phyloP scores from a whole-genome alignment of 805 yeast species.

The Candida quercuum region DNA sequence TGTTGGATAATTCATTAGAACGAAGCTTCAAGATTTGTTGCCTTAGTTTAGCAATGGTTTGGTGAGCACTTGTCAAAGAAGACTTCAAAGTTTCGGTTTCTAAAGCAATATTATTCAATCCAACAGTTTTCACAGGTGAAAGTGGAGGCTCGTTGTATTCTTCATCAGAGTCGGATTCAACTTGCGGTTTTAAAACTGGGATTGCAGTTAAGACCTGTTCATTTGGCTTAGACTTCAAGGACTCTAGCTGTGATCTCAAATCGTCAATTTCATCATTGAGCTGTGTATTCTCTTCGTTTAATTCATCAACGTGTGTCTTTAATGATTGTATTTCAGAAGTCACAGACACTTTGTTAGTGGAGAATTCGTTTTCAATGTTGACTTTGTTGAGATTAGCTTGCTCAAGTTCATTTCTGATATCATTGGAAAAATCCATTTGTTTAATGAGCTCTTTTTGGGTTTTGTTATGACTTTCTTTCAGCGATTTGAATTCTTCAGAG shows the following conservation, averaged over 20 bases:
- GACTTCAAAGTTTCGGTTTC: slow-evolving; percentile 64
- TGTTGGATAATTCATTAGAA: slow-evolving; percentile 17
- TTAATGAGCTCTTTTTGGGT: slow-evolving; percentile 36
- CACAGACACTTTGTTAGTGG: slow-evolving; percentile 30
- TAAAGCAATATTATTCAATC: slow-evolving; percentile 39
- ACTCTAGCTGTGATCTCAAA: slow-evolving; percentile 17
- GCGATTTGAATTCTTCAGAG: slow-evolving; percentile 25
- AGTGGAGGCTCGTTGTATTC: slow-evolving; percentile 32
- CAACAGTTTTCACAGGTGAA: slow-evolving; percentile 30
- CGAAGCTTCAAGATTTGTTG: slow-evolving; percentile 24
- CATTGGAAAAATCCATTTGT: slow-evolving; percentile 28
- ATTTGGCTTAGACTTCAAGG: slow-evolving; percentile 11
- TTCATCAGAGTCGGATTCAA: slow-evolving; percentile 29
- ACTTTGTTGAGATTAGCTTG: slow-evolving; percentile 34
- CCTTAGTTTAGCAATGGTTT: slow-evolving; percentile 56
- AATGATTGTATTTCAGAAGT: slow-evolving; percentile 41
- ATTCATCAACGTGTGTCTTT: slow-evolving; percentile 46
- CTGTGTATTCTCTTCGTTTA: slow-evolving; percentile 66
- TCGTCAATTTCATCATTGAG: slow-evolving; percentile 37
- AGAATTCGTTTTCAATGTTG: slow-evolving; percentile 34
- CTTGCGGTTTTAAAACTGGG: slow-evolving; percentile 20
- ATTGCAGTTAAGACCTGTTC: slow-evolving; percentile 12
- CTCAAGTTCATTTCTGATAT: slow-evolving; percentile 46
- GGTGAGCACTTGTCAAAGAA: slow-evolving; percentile 59
- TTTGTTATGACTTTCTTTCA: slow-evolving; percentile 38